Base-by-base conservation (phyloP, 495 filamentous ascomycete genomes). In the Talaromyces proteolyticus region DNA sequence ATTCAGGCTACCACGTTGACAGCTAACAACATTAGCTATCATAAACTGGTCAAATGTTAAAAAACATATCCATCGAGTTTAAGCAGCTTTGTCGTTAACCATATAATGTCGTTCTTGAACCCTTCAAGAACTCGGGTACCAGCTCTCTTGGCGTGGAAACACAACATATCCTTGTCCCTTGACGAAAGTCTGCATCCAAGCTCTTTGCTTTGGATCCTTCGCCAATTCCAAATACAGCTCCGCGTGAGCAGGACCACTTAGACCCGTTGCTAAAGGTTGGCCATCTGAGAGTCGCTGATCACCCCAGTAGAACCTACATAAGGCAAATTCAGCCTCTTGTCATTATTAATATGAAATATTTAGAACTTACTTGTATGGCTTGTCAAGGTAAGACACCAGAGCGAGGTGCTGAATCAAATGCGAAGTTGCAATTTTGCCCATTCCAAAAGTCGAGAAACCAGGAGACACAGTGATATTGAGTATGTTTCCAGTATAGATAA, bases 401-500 rank as follows among this genome's bases (percentile, higher is more conserved):
- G 67, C 57, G 14, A 64, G 64, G 49, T 52, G 47, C 49, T 60
- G 43, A 19, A 75, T 69, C 44, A 72, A 62, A 49, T 73, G 68
- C 8, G 68, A 59, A 22, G 62, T 54, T 10, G 60, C 71, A 16
- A 63, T 59, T 52, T 73, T 75, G 7, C 70, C 71, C 6, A 67
- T 55, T 12, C 70, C 70, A n/a, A 53, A 47, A 48, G 53, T 45
- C 25, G 70, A 39, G 29, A 73, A 44, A 16, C 51, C 23, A 17
- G 57, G 53, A n/a, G 64, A 52, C 17, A 54, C 54, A 3, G 42
- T 54, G 1, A 57, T 57, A 50, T 73, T 73, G 7, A 68, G 49
- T 21, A 59, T 61, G 44, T 74, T 74, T 12, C 70, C 70, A 3
- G 69, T 73, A 49, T 57, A 73, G 29, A 73, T 67, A 52, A 74